Evolutionary conservation across 495 filamentous ascomycete genomes (phyloP), one percentile per base, ranked within the genome.

Genomic region (Neurospora intermedia): DNA sequence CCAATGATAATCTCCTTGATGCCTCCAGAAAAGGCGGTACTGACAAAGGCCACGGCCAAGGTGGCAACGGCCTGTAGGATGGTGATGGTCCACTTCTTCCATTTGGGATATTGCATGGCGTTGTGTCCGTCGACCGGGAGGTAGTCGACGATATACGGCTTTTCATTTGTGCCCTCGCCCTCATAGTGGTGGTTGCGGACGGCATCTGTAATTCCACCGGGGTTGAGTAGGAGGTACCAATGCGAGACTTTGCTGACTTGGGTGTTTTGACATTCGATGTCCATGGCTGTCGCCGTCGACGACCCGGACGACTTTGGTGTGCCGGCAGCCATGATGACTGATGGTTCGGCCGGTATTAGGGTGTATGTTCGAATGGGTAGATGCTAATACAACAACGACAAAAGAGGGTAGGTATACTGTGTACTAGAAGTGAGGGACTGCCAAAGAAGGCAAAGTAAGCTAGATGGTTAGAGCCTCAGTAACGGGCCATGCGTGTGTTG

Each of bases 91-190:
- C 92, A 95, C 82, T 94, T 94, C 80, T 85, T 89, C 27, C 74
- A 72, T 4, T 76, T 69, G 39, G 85, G 77, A 77, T 90, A 94
- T n/a, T 80, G 81, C 87, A 92, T 89, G 4, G 92, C 91, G 78
- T 95, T 92, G 72, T 89, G 86, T 4, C 87, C 86, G 77, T 96
- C 93, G 38, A 90, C 77, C 18, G 89, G 88, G 4, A 95, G 87
- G 83, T 90, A 96, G 73, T 90, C 88, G 75, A 95, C 90, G 13
- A 89, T 79, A 75, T 89, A 95, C 0, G 93, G 93, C 62, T 93
- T 89, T 13, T 91, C 89, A 35, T 87, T 83, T 15, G 92, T 95
- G 72, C 93, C 93, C 4, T 86, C 84, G 16, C 93, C 93, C 45
- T 84, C 78, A 77, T 94, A 95, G 6, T 83, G 76, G 74, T 87